Conservation (phyloP, 305 asterid genomes). For the Solanum aculeatissimum region DNA sequence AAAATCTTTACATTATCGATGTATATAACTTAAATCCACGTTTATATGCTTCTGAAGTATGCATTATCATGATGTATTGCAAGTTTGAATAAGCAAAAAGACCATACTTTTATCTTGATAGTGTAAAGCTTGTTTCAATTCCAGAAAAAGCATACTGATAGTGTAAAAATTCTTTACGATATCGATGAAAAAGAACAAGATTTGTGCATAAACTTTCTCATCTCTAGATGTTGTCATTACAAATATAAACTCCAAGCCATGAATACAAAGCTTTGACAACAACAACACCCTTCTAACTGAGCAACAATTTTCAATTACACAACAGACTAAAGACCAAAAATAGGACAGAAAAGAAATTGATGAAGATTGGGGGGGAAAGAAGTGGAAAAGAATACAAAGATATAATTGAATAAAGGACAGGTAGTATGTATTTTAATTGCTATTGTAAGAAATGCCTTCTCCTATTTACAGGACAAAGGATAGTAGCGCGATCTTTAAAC, state of each 20-base stretch:
- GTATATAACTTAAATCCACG: background rate
- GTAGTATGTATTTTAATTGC: slow-evolving; percentile 30
- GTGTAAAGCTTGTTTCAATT: background rate
- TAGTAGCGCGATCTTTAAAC: slow-evolving; percentile 10
- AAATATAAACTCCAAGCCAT: background rate
- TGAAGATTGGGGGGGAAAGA: background rate
- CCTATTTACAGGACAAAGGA: slow-evolving; percentile 16
- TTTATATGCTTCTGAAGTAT: background rate
- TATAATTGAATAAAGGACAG: background rate
- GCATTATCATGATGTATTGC: background rate
- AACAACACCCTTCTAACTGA: background rate
- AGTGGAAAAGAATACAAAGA: background rate
- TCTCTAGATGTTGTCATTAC: background rate
- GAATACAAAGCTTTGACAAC: background rate
- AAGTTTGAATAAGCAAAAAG: background rate
- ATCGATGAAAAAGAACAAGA: background rate
- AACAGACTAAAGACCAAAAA: background rate
- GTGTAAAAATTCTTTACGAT: background rate
- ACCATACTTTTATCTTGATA: background rate
- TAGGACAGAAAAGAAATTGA: background rate
- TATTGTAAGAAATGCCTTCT: slow-evolving; percentile 23
- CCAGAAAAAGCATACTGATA: background rate
- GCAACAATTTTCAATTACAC: background rate
- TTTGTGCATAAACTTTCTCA: background rate
- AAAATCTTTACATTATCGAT: background rate